phyloP scores from a whole-genome alignment of 495 filamentous ascomycete genomes.

The Penicillium psychrofluorescens region DNA sequence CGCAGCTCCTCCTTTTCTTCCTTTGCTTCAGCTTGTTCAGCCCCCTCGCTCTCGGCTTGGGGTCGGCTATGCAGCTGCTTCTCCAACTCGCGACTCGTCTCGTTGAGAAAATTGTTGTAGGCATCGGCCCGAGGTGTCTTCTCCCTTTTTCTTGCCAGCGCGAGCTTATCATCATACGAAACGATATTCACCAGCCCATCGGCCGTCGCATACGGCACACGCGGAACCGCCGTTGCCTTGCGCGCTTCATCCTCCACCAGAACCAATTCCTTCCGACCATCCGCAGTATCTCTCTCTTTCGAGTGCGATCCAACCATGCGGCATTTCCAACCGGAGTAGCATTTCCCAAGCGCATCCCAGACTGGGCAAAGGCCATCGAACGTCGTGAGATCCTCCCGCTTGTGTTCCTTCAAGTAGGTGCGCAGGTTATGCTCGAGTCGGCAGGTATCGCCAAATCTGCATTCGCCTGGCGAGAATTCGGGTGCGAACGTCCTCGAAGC shows the following conservation, averaged over 20 bases:
- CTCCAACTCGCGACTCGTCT: constrained; percentile 47
- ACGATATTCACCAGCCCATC: constrained; percentile 71
- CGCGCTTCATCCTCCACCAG: constrained; percentile 51
- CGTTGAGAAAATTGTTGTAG: constrained; percentile 68
- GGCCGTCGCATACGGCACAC: constrained; percentile 32
- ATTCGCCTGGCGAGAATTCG: constrained; percentile 69
- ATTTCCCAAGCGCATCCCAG: constrained; percentile 67
- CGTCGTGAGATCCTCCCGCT: constrained; percentile 67
- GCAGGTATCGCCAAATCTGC: constrained; percentile 70
- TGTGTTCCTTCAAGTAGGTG: constrained; percentile 75
- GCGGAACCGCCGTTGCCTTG: constrained; percentile 30
- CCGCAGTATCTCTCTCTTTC: constrained; percentile 61
- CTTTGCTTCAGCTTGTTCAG: constrained; percentile 4
- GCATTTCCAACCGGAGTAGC: constrained; percentile 84
- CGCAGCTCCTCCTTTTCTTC: constrained; percentile 49
- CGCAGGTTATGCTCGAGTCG: constrained; percentile 75
- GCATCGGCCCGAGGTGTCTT: constrained; percentile 62
- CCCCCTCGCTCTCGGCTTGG: neutral
- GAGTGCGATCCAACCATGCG: constrained; percentile 80
- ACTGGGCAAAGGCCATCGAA: constrained; percentile 73
- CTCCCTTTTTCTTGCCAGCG: constrained; percentile 60
- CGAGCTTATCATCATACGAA: constrained; percentile 54
- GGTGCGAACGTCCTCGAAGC: constrained; percentile 53
- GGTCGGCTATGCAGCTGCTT: constrained; percentile 34
- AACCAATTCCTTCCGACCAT: constrained; percentile 75